Evolutionary conservation across 371 early-diverging fungal species (phyloP).

Genomic region (Rhizopus stolonifer): DNA sequence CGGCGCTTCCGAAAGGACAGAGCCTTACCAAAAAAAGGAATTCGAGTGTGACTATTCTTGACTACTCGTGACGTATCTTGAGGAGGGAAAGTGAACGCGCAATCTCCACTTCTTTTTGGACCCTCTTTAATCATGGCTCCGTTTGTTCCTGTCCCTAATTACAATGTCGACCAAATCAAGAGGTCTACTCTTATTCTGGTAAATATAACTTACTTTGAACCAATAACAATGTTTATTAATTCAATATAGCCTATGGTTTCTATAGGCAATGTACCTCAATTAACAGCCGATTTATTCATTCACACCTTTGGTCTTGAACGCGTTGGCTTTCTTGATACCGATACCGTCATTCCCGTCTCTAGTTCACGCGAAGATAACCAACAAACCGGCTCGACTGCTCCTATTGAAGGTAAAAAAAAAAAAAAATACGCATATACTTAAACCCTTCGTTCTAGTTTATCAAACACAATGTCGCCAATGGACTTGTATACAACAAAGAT

Average conservation of each 20-base stretch:
- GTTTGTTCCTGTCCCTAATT: conserved; percentile 45
- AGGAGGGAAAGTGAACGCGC: no score
- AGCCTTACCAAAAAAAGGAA: no score
- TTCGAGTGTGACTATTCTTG: no score
- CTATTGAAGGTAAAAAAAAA: conserved; percentile 50
- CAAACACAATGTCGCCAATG: conserved; percentile 53
- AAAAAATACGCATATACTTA: no score
- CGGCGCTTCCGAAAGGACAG: no score
- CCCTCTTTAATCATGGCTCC: conserved; percentile 7
- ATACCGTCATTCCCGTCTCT: conserved; percentile 58
- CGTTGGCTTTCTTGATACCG: conserved; percentile 64
- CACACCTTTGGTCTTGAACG: conserved; percentile 64
- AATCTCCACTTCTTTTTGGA: not conserved
- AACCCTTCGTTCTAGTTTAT: conserved; percentile 39
- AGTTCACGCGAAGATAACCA: conserved; percentile 32
- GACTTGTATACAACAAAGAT: conserved; percentile 62
- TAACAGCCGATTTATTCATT: conserved; percentile 69
- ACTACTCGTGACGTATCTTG: no score
- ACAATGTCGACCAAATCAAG: conserved; percentile 35
- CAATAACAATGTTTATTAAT: not conserved
- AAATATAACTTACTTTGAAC: conserved; percentile 2
- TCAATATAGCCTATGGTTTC: conserved; percentile 66
- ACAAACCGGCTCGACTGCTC: conserved; percentile 33
- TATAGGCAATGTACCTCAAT: conserved; percentile 80
- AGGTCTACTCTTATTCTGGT: conserved; percentile 50